phyloP scores from a whole-genome alignment of 192 early-diverging fungal species.

The Coemansia sp. region DNA sequence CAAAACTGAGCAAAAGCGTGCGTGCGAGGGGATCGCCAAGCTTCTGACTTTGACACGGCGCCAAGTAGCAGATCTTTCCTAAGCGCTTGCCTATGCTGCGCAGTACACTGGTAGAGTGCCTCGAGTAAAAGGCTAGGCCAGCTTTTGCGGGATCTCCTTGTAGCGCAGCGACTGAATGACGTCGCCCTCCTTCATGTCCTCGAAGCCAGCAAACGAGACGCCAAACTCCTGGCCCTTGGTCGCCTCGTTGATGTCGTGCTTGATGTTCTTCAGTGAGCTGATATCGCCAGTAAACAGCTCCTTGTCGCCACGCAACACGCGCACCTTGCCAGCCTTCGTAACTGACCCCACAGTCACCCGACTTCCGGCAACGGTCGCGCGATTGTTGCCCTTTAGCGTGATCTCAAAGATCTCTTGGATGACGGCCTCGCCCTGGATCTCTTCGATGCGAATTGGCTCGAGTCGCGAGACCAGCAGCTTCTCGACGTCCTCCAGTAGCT shows the following conservation, averaged over 20 bases:
- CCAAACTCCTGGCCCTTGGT: slow-evolving; percentile 97
- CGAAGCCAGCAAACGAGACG: slow-evolving; percentile 84
- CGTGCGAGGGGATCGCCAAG: background rate
- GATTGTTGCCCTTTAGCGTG: slow-evolving; percentile 72
- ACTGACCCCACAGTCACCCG: slow-evolving; percentile 78
- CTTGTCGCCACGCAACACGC: slow-evolving; percentile 69
- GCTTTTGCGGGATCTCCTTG: slow-evolving; percentile 61
- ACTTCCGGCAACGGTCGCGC: slow-evolving; percentile 82
- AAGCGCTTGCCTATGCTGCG: background rate
- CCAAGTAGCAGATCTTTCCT: background rate
- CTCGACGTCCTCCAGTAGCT: slow-evolving; percentile 90
- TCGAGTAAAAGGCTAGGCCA: slow-evolving; percentile 26
- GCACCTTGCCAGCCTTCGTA: slow-evolving; percentile 60
- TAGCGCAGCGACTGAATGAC: slow-evolving; percentile 70
- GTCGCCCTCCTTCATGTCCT: slow-evolving; percentile 81
- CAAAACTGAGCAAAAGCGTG: background rate
- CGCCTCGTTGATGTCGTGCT: slow-evolving; percentile 87
- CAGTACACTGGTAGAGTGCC: background rate
- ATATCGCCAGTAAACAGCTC: slow-evolving; percentile 73
- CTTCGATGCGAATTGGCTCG: slow-evolving; percentile 75
- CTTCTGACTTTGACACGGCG: background rate
- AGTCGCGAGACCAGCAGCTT: slow-evolving; percentile 71
- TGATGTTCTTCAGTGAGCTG: slow-evolving; percentile 76
- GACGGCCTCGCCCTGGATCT: slow-evolving; percentile 87
- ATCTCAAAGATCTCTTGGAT: slow-evolving; percentile 85